Evolutionary conservation across 208 protist genomes (phyloP), one percentile per base, ranked within the genome.

Genomic region (Wallacemonas sp.): DNA sequence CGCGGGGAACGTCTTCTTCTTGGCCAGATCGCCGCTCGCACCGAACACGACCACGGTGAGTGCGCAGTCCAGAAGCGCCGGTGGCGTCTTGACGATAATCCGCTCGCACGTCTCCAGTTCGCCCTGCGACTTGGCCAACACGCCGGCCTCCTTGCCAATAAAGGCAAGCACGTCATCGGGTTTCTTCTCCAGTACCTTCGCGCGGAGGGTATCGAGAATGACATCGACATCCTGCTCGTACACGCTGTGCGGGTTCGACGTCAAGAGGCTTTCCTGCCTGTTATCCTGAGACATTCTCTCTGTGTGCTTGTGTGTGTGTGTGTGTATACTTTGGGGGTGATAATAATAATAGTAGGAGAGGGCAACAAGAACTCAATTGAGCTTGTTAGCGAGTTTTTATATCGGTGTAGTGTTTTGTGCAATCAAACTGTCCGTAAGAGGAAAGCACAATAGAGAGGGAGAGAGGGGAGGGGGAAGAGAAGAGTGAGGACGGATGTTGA

Each of bases 1-100:
- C 1, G 92, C 94, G 23, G 94, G 94, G 62, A 96, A 97, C 14
- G 90, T 94, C 76, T 97, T 97, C 67, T 94, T 95, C 72, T 94
- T 96, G 2, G 94, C 94, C 12, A 97, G 78, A 72, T 97, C 94
- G 23, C 91, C 91, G 39, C 84, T 94, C 30, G 92, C 94, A 27
- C 93, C 93, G 32, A 97, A 68, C n/a, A 97, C 74, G 43, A 96
- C 77, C 46, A 96, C 85, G 1, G 88, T 85, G n/a, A 96, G 62
- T 1, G 83, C 52, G n/a, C 80, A 63, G 17, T 76, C 72, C 64
- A 74, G 82, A 34, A 96, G 56, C 23, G 81, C 58, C 26, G 74
- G 57, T 14, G 72, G 76, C 30, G 79, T 76, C 65, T 81, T 82
- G 34, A 65, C 57, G 21, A 77, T 56, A 39, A 95, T 95, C 19